phyloP scores from a whole-genome alignment of 768 basidiomycete genomes.

The Termitomyces sp. region DNA sequence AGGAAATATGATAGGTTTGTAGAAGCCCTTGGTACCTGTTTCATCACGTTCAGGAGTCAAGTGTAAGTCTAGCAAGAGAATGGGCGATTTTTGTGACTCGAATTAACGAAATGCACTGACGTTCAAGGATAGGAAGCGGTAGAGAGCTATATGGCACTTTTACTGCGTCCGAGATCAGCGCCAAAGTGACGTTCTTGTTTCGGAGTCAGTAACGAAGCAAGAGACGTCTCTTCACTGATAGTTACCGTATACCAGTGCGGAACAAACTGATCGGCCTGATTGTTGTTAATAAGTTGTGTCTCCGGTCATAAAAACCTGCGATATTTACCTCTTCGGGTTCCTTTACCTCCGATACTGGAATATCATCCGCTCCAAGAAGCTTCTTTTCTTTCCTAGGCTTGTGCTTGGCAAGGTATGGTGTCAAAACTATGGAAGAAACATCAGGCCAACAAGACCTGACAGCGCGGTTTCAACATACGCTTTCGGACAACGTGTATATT shows the following conservation, averaged over 20 bases:
- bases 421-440: conserved; percentile 54
- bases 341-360: conserved; percentile 27
- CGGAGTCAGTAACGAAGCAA: neutral
- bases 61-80: conserved; percentile 49
- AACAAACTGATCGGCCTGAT: conserved; percentile 53
- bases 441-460: neutral
- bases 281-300: neutral
- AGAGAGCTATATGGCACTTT: conserved; percentile 48
- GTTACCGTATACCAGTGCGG: conserved; percentile 81
- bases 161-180: conserved; percentile 70
- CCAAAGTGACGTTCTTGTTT: conserved; percentile 80
- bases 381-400: conserved; percentile 82
- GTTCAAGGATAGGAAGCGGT: conserved; percentile 54
- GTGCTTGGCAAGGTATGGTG: conserved; percentile 70
- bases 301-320: neutral
- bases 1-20: conserved; percentile 86
- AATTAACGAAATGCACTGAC: conserved; percentile 37
- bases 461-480: conserved; percentile 39
- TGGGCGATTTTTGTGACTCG: conserved; percentile 4
- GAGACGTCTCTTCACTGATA: conserved; percentile 6
- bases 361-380: conserved; percentile 46
- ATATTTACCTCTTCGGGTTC: conserved; percentile 46
- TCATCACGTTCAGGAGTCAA: conserved; percentile 58
- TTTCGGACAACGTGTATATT: conserved; percentile 72
- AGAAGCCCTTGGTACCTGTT: conserved; percentile 61